Conservation (phyloP, 2,329 filamentous ascomycete genomes). For the Celoporthe dispersa region DNA sequence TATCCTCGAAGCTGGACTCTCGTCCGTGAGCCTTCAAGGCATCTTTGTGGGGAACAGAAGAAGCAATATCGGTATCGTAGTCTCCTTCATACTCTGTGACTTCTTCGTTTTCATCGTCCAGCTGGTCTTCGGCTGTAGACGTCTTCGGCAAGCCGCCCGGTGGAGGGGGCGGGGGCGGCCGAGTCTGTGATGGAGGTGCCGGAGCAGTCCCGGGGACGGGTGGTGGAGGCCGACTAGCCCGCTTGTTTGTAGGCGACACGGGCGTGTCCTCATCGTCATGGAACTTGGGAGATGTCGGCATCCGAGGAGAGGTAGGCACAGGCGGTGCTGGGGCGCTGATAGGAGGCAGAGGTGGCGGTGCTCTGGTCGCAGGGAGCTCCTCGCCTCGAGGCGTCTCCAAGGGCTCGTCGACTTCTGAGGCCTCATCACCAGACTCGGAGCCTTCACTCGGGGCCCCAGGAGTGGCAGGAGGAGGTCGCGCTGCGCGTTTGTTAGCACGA, state of each 20-base stretch:
- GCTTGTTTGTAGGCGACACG: slow-evolving; percentile 51
- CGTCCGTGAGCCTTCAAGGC: slow-evolving; percentile 81
- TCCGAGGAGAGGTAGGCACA: slow-evolving; percentile 42
- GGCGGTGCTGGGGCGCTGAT: slow-evolving; percentile 48
- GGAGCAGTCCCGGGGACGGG: slow-evolving; percentile 64
- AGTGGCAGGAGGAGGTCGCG: slow-evolving; percentile 63
- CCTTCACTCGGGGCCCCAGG: slow-evolving; percentile 69
- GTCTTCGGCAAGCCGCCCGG: slow-evolving; percentile 59
- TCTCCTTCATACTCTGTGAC: slow-evolving; percentile 95
- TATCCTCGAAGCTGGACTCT: slow-evolving; percentile 77
- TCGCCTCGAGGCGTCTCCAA: slow-evolving; percentile 46
- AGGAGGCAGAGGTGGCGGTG: slow-evolving; percentile 50
- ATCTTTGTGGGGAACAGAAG: slow-evolving; percentile 92
- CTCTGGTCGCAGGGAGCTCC: slow-evolving; percentile 43
- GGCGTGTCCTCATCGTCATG: slow-evolving; percentile 43
- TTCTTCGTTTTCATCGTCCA: slow-evolving; percentile 75
- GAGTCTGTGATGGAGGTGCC: slow-evolving; percentile 53
- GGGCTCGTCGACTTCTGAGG: slow-evolving; percentile 60
- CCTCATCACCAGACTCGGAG: slow-evolving; percentile 87
- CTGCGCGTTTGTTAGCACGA: slow-evolving; percentile 48
- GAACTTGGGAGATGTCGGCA: slow-evolving; percentile 43
- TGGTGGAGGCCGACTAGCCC: slow-evolving; percentile 60
- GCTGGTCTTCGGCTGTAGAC: slow-evolving; percentile 61
- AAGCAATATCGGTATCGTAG: slow-evolving; percentile 96
- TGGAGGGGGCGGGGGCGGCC: slow-evolving; percentile 72